Evolutionary conservation across 192 early-diverging fungal species (phyloP).

Genomic region (Phycomyces blakesleeanus): DNA sequence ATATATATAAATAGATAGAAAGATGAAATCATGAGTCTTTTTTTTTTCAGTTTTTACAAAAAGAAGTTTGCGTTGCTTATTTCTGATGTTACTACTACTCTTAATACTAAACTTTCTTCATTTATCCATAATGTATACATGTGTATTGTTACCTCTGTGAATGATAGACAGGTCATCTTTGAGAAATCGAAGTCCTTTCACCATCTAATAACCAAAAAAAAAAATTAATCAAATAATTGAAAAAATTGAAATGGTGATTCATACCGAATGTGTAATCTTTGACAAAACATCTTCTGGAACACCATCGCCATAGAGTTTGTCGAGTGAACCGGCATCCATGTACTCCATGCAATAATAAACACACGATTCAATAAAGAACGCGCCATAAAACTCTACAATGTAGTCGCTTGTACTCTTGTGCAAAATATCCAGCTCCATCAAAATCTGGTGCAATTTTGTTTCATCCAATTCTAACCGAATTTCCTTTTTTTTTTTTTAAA

Average conservation of each 20-base stretch:
- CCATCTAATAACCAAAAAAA: constrained; percentile 50
- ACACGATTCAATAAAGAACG: constrained; percentile 93
- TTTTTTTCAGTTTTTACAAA: constrained; percentile 4
- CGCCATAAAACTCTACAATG: constrained; percentile 98
- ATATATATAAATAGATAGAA: too few relatives aligned
- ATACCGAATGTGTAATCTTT: constrained; percentile 68
- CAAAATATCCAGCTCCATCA: constrained; percentile 94
- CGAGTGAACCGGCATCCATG: constrained; percentile 95
- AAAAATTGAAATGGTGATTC: neutral
- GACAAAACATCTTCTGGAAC: constrained; percentile 79
- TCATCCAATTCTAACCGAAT: constrained; percentile 90
- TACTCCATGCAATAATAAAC: constrained; percentile 98
- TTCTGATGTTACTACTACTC: too few relatives aligned
- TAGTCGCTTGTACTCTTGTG: constrained; percentile 82
- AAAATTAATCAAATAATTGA: constrained; percentile 13
- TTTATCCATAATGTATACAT: too few relatives aligned
- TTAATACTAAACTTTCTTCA: too few relatives aligned
- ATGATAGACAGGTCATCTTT: constrained; percentile 88
- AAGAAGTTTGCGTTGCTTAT: too few relatives aligned
- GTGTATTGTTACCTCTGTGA: constrained; percentile 59
- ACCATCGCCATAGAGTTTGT: constrained; percentile 76
- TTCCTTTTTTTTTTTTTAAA: constrained; percentile 49
- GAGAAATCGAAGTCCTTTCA: constrained; percentile 78
- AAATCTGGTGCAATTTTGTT: constrained; percentile 84
- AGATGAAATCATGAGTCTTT: too few relatives aligned